Base-by-base conservation (phyloP, 108 stramenopile genomes). In the Fragilaria radians region DNA sequence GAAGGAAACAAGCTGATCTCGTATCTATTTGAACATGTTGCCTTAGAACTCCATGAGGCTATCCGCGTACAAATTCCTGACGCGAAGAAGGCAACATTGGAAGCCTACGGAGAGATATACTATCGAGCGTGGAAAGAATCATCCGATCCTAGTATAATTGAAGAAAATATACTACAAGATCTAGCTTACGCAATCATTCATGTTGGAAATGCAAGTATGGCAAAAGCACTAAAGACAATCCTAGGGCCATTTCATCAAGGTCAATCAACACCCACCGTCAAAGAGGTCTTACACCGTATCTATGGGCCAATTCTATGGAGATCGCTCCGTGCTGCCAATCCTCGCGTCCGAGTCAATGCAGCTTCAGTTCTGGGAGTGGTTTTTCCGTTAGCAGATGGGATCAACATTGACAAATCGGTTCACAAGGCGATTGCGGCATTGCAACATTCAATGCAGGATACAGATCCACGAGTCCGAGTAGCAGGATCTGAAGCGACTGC, bases 301-400 rank as follows among this genome's bases (percentile, higher is more conserved):
- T 97, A 94, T 58, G 80, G 74, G 31, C 98, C 96, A 23, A 78
- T 97, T 57, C 50, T 98, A 42, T 98, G 98, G 98, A 69, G 96
- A 54, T 72, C 86, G 19, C 65, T 97, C 33, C 45, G 68, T 18
- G 86, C 86, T 5, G 78, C 95, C 48, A 93, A 96, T 71, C 73
- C 94, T n/a, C 45, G 60, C n/a, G 95, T 96, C 0, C 70, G 96
- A 14, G 56, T 83, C 27, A 83, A 92, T 60, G 91, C 95, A 18
- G 52, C 80, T 2, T 46, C 33, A 0, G 70, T 97, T 0, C 72
- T 97, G 32, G 85, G 74, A 4, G 83, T 89, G 46, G 91, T 92
- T 24, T 98, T 97, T 77, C 98, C 98, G 3, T 68, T 98, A 27
- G 88, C 85, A n/a, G 83, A 95, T 63, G 65, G 73, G 19, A 57